Percentiles rank a stretch among this genome's conserved stretches.
These are phyloP conservation scores for Ziziphus jujuba DNA, from an alignment of 306 rosid genomes.

Conservation along the genomic window DNA sequence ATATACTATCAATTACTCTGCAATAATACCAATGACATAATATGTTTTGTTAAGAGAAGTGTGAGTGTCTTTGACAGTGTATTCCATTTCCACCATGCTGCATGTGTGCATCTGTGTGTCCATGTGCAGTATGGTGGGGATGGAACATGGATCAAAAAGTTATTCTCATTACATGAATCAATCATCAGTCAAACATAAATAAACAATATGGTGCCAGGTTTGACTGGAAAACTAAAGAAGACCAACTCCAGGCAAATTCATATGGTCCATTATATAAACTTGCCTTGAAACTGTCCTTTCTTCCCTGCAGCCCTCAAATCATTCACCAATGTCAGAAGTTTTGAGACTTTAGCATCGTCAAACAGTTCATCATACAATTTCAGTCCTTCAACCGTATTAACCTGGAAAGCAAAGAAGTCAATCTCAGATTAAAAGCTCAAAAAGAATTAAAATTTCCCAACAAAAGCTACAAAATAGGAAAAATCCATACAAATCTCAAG, in stretches of 20 bases:
- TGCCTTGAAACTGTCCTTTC: conserved; percentile 76
- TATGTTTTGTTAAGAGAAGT: no score
- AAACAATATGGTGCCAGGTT: background rate
- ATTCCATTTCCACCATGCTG: no score
- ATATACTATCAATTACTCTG: background rate
- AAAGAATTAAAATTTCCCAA: background rate
- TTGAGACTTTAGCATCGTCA: conserved; percentile 56
- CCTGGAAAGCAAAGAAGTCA: conserved; percentile 38
- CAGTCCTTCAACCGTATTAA: conserved; percentile 83
- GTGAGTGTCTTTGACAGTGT: no score
- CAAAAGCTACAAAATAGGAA: background rate
- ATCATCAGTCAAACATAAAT: background rate
- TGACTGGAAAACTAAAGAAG: background rate
- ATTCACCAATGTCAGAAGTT: conserved; percentile 61
- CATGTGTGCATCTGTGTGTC: no score
- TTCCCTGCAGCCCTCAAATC: conserved; percentile 73
- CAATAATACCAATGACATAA: no score
- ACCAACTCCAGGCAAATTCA: background rate
- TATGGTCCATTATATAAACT: conserved; percentile 13
- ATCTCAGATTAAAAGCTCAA: conserved; percentile 15
- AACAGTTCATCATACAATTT: conserved; percentile 62
- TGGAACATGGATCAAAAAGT: no score
- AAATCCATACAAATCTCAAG: conserved; percentile 6
- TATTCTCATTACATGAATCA: no score
- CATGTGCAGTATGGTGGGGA: no score